phyloP scores from a whole-genome alignment of 2,329 filamentous ascomycete species.

The Monilinia vaccinii-corymbosi region DNA sequence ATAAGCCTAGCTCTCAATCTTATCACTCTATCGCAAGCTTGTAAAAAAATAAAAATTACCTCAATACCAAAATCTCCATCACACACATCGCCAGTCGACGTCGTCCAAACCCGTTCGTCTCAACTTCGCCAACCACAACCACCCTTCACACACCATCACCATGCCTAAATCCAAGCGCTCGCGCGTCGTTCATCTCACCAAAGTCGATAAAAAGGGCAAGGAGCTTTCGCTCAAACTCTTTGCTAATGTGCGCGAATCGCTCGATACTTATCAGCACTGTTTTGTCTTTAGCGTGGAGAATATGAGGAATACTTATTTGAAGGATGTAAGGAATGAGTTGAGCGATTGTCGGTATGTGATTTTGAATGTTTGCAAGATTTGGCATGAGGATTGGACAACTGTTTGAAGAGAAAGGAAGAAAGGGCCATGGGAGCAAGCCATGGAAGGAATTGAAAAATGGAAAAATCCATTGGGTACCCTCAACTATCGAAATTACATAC shows the following conservation, averaged over 20 bases:
- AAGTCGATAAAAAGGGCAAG: conserved; percentile 89
- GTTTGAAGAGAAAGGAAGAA: not conserved
- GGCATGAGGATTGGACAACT: not conserved
- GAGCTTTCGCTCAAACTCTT: conserved; percentile 81
- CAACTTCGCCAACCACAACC: not conserved
- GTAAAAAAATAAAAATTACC: conserved; percentile 13
- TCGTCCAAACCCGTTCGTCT: not conserved
- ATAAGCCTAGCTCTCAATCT: conserved; percentile 14
- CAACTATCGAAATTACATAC: not conserved
- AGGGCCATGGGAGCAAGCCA: not conserved
- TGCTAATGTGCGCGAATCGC: conserved; percentile 74
- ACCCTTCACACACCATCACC: conserved; percentile 4
- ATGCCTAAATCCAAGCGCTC: conserved; percentile 98
- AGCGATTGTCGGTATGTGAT: conserved; percentile 65
- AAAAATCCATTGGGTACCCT: not conserved
- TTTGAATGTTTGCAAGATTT: not conserved
- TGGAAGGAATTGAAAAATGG: not conserved
- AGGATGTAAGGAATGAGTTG: conserved; percentile 79
- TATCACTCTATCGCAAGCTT: conserved; percentile 14
- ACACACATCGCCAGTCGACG: not conserved
- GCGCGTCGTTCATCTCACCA: conserved; percentile 80
- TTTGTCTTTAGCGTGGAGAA: conserved; percentile 93
- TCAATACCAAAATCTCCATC: conserved; percentile 5
- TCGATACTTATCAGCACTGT: conserved; percentile 80
- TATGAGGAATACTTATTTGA: conserved; percentile 96